These are phyloP conservation scores for Apiospora malaysiana DNA, from an alignment of 2,329 filamentous ascomycete species.

Conservation along the genomic window DNA sequence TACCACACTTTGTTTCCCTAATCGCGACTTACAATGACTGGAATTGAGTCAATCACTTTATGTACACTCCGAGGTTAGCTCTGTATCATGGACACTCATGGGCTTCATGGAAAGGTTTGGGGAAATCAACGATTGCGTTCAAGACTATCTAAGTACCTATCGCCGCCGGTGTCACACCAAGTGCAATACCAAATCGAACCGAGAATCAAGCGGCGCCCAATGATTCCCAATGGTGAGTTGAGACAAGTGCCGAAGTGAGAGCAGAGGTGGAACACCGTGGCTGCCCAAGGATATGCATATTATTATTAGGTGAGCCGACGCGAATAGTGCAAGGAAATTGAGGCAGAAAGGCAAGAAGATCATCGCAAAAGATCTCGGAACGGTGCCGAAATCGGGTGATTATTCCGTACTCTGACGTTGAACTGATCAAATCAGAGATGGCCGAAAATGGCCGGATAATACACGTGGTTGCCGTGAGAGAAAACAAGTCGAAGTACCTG, in stretches of 20 bases:
- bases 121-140: constrained; percentile 9
- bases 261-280: constrained; percentile 18
- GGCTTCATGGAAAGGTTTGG: neutral
- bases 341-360: constrained; percentile 18
- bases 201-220: constrained; percentile 22
- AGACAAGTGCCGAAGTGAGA: constrained; percentile 11
- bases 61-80: neutral
- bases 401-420: constrained; percentile 11
- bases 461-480: neutral
- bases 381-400: constrained; percentile 17
- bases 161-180: constrained; percentile 20
- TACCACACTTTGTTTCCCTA: constrained; percentile 10
- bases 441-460: constrained; percentile 6
- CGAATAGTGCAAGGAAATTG: constrained; percentile 19
- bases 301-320: constrained; percentile 15
- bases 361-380: constrained; percentile 18
- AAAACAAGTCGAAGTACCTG: neutral
- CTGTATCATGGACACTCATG: neutral
- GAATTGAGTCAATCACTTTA: neutral
- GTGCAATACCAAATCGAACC: constrained; percentile 20
- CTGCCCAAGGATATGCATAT: constrained; percentile 5
- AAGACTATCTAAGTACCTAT: constrained; percentile 17
- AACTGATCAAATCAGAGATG: constrained; percentile 5
- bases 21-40: neutral
- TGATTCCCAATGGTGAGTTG: constrained; percentile 18